These are phyloP conservation scores for Psidium guajava DNA, from an alignment of 345 rosid species.

Conservation along the genomic window DNA sequence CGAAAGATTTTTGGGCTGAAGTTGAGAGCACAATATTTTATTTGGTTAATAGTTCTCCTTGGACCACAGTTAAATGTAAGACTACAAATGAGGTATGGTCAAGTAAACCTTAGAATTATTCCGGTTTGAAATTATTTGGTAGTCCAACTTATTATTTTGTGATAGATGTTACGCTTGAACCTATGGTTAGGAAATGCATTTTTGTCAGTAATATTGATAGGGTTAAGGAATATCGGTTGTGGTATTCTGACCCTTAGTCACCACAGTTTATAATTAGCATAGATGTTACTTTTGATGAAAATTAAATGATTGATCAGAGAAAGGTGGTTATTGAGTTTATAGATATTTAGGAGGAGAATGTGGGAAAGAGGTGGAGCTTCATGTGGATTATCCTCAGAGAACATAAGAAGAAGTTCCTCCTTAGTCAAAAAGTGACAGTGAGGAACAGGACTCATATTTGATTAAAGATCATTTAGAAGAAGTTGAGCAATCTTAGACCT, in stretches of 20 bases:
- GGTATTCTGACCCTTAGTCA: neutral
- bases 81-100: too few relatives aligned
- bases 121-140: too few relatives aligned
- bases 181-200: too few relatives aligned
- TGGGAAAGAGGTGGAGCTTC: neutral
- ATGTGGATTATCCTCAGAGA: neutral
- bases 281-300: neutral
- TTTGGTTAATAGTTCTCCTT: too few relatives aligned
- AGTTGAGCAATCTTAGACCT: neutral
- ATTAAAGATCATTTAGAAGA: neutral
- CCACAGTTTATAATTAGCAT: neutral
- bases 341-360: neutral
- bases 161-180: too few relatives aligned
- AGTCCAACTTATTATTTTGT: too few relatives aligned
- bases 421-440: neutral
- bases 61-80: too few relatives aligned
- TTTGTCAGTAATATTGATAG: neutral
- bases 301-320: neutral
- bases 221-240: neutral
- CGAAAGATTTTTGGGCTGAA: too few relatives aligned
- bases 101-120: too few relatives aligned
- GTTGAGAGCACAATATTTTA: too few relatives aligned
- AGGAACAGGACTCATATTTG: neutral
- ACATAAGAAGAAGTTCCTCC: neutral
- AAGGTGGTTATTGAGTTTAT: neutral